Evolutionary conservation across 1,284 basidiomycete species (phyloP), one percentile per base, ranked within the genome.

Genomic region (Ustilago lituana): DNA sequence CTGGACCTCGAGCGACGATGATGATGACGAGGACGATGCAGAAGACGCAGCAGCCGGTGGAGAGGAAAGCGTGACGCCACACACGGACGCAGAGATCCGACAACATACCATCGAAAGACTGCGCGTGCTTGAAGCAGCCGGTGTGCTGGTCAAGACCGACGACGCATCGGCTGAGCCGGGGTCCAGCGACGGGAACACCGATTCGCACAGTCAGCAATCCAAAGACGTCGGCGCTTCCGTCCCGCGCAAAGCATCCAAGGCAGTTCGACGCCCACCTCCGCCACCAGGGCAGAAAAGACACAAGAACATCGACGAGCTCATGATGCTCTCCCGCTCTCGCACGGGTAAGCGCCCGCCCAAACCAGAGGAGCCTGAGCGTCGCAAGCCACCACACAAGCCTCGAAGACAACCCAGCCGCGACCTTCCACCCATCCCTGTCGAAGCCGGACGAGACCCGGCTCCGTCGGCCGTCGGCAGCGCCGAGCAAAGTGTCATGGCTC

Each of bases 121-220:
- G 70, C 86, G 90, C 22, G 91, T 95, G 9, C 84, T 97, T 14
- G 89, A 93, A 78, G 91, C 92, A 0, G 93, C 93, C 0, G 94
- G 94, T 0, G 84, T 96, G 32, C 88, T 93, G 55, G 86, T 95
- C 46, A 88, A 89, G 71, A 56, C 58, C 9, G 67, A 62, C 9
- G 52, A 50, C 15, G 14, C 55, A 12, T 23, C 44, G 23, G 23
- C 24, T 22, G 37, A 51, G 24, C 8, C 46, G 26, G 45, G 12
- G 27, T 29, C 12, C 5, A 31, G 5, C 1, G 38, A 55, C 56
- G 41, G 60, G 55, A 29, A 38, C 0, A 43, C 4, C 15, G 41
- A 49, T 8, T 26, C 14, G 38, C 8, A 17, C 10, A 19, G 40
- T 27, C 39, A 40, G n/a, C 32, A 11, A 39, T 26, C 54, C 6